A percentile compares a stretch with the other conserved stretches of the same genome.
Evolutionary conservation across 768 basidiomycete genomes (phyloP).

Genomic region (Gautieria morchelliformis): DNA sequence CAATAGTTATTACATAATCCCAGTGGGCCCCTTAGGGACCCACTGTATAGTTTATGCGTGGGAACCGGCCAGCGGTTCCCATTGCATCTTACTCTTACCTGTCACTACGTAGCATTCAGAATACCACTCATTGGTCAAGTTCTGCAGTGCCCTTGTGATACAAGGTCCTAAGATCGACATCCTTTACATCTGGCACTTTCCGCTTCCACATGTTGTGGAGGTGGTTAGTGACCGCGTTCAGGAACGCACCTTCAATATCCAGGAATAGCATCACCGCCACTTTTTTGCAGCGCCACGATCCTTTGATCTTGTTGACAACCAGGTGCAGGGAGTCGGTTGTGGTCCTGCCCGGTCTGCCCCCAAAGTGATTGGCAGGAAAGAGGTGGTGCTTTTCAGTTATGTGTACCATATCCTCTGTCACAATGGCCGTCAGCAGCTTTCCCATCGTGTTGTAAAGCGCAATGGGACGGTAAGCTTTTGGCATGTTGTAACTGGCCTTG

Average conservation of each 20-base stretch:
- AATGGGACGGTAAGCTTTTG: constrained; percentile 30
- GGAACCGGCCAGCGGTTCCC: too few relatives aligned
- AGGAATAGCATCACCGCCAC: constrained; percentile 20
- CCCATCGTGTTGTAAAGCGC: constrained; percentile 23
- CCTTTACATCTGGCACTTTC: constrained; percentile 18
- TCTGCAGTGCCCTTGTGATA: too few relatives aligned
- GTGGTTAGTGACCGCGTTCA: constrained; percentile 11
- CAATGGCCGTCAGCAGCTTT: constrained; percentile 18
- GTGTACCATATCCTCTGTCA: constrained; percentile 17
- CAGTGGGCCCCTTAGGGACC: too few relatives aligned
- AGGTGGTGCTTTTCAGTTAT: constrained; percentile 22
- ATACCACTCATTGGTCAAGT: too few relatives aligned
- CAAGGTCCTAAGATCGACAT: too few relatives aligned
- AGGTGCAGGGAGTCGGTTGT: constrained; percentile 21
- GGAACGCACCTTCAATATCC: constrained; percentile 22
- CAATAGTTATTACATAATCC: too few relatives aligned
- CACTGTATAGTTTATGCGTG: too few relatives aligned
- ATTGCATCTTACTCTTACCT: too few relatives aligned
- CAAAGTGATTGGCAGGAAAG: constrained; percentile 20
- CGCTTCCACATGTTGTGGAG: constrained; percentile 18
- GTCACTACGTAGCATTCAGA: too few relatives aligned
- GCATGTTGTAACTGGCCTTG: constrained; percentile 21
- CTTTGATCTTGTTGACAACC: constrained; percentile 25
- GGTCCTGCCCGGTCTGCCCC: constrained; percentile 19
- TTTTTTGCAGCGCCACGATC: constrained; percentile 20